Percentiles rank a stretch among this genome's conserved stretches.
These are phyloP conservation scores for Pleurozium schreberi DNA, from an alignment of 225 moss, liverwort and hornwort genomes.

Conservation along the genomic window DNA sequence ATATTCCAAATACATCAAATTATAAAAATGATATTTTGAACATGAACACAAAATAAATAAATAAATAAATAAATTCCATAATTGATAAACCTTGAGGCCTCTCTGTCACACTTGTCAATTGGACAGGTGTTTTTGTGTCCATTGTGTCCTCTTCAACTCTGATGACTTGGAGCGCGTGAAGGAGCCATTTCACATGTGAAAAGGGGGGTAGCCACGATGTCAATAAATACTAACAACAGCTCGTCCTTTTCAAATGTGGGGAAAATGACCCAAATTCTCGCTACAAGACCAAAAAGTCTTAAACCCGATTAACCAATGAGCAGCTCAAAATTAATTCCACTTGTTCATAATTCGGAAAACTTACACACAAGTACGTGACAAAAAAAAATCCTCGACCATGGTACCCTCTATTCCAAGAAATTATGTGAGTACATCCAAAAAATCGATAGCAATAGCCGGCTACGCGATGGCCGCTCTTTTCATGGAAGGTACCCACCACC, in stretches of 20 bases:
- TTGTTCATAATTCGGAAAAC: neutral
- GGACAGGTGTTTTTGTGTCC: neutral
- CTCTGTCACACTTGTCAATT: neutral
- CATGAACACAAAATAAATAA: no score
- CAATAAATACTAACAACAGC: neutral
- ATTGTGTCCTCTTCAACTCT: neutral
- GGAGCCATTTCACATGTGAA: slow-evolving; percentile 13
- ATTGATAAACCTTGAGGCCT: neutral
- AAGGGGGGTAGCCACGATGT: neutral
- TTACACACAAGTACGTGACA: neutral
- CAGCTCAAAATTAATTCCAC: neutral
- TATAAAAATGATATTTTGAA: no score
- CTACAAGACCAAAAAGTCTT: neutral
- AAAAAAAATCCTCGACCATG: neutral
- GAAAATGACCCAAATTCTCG: neutral
- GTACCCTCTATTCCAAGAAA: neutral
- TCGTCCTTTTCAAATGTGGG: slow-evolving; percentile 2
- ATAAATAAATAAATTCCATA: neutral
- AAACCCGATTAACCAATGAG: neutral
- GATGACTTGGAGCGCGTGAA: slow-evolving; percentile 11
- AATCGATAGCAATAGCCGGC: neutral
- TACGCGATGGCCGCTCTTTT: neutral
- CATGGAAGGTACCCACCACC: neutral
- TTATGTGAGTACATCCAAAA: neutral
- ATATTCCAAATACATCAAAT: neutral